Percentiles rank a stretch among this genome's conserved stretches.
These are phyloP conservation scores for Penicillium sp. DNA, from an alignment of 2,329 filamentous ascomycete species.

Conservation along the genomic window DNA sequence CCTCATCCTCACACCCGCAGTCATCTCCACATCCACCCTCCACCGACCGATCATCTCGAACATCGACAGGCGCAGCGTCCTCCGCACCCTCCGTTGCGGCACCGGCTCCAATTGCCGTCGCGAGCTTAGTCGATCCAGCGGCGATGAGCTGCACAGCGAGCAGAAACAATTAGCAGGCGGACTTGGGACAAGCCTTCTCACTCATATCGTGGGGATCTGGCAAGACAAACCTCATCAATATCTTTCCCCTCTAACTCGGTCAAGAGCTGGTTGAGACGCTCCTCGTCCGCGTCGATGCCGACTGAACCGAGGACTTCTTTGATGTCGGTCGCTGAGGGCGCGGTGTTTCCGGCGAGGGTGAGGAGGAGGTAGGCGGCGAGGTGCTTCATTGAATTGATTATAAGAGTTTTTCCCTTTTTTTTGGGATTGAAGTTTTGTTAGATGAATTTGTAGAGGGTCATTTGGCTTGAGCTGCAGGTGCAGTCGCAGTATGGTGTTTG, in stretches of 20 bases:
- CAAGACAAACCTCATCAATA: constrained; percentile 79
- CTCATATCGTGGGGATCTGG: no score
- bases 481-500: no score
- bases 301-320: constrained; percentile 88
- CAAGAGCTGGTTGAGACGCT: constrained; percentile 84
- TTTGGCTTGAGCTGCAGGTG: not conserved
- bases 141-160: constrained; percentile 1
- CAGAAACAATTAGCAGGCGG: no score
- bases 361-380: constrained; percentile 99
- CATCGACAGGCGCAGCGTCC: not conserved
- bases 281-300: constrained; percentile 88
- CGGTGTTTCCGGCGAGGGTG: constrained; percentile 86
- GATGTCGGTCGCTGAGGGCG: constrained; percentile 83
- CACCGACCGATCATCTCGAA: not conserved
- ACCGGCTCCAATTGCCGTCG: not conserved
- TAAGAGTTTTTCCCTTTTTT: not conserved
- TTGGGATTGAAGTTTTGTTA: not conserved
- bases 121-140: constrained; percentile 6
- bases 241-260: constrained; percentile 70
- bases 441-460: not conserved
- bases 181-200: no score
- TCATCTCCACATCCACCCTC: not conserved
- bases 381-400: constrained; percentile 77
- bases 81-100: not conserved
- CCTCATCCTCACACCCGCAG: constrained; percentile 2